Evolutionary conservation across 208 protist species (phyloP).

Genomic region (Naegleria gruberi): DNA sequence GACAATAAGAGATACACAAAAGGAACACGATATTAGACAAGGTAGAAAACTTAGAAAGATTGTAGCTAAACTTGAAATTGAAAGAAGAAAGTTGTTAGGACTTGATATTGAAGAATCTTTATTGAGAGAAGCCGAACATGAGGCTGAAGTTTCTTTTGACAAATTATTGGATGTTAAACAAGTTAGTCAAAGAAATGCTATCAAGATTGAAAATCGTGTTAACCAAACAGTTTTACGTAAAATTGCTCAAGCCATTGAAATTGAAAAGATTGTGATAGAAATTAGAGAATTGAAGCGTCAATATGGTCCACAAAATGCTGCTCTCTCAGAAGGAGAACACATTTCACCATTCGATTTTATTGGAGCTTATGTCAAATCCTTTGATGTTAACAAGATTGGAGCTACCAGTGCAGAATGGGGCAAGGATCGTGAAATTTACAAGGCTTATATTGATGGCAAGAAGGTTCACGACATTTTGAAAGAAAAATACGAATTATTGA

Average conservation of each 20-base stretch:
- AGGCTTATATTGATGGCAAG: not conserved
- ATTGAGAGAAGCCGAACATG: not conserved
- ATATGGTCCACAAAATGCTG: not conserved
- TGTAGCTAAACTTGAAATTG: not conserved
- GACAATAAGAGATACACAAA: not conserved
- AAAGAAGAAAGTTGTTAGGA: not conserved
- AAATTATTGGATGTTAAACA: not conserved
- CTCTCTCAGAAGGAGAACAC: not conserved
- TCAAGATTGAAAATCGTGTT: not conserved
- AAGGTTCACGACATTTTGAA: not conserved
- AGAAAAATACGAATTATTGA: not conserved
- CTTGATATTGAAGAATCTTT: not conserved
- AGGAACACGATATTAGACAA: not conserved
- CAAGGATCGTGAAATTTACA: not conserved
- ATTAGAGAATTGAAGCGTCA: not conserved
- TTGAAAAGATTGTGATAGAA: not conserved
- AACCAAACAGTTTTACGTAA: not conserved
- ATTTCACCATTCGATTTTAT: not conserved
- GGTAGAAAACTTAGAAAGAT: not conserved
- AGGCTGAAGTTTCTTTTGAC: not conserved
- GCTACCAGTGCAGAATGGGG: conserved; percentile 3
- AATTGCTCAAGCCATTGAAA: not conserved
- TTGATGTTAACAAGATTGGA: not conserved
- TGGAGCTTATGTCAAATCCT: not conserved
- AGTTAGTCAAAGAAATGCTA: not conserved